A percentile compares a stretch with the other conserved stretches of the same genome.
Conservation (phyloP, 345 rosid genomes). For the Acer yangbiense region DNA sequence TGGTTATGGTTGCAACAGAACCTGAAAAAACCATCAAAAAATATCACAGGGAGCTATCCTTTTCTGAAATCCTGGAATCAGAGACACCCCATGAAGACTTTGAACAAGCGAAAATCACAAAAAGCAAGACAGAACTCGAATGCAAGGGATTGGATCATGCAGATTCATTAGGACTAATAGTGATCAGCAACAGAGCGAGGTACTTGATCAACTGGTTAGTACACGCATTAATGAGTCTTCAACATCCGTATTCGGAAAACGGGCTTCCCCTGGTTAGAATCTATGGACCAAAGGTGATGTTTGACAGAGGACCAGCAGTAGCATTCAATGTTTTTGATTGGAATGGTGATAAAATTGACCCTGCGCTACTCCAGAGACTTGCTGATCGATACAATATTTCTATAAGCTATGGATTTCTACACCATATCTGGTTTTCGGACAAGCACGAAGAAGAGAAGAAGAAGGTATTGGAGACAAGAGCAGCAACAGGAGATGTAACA, state of each 20-base stretch:
- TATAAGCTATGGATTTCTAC: slow-evolving; percentile 50
- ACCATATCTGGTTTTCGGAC: slow-evolving; percentile 39
- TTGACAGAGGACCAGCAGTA: slow-evolving; percentile 54
- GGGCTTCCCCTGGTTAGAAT: slow-evolving; percentile 50
- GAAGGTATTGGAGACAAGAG: slow-evolving; percentile 25
- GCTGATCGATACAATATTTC: slow-evolving; percentile 70
- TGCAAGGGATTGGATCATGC: slow-evolving; percentile 74
- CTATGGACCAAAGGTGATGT: slow-evolving; percentile 64
- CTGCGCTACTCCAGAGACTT: slow-evolving; percentile 68
- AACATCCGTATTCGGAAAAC: slow-evolving; percentile 55
- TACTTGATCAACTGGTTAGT: slow-evolving; percentile 71
- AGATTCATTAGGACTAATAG: slow-evolving; percentile 62
- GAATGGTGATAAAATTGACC: slow-evolving; percentile 78
- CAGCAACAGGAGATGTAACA: slow-evolving; percentile 5
- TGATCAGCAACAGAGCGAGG: slow-evolving; percentile 58
- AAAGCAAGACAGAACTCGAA: slow-evolving; percentile 32
- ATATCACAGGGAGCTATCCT: slow-evolving; percentile 23
- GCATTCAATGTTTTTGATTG: slow-evolving; percentile 89
- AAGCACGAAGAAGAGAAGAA: slow-evolving; percentile 37
- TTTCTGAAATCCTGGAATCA: slow-evolving; percentile 39
- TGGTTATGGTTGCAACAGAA: not conserved
- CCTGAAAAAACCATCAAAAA: slow-evolving; percentile 7
- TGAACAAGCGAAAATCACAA: not conserved
- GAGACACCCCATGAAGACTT: slow-evolving; percentile 21
- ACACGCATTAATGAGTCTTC: slow-evolving; percentile 63